A percentile compares a stretch with the other conserved stretches of the same genome.
Evolutionary conservation across 2,329 filamentous ascomycete species (phyloP).

Genomic region (Aspergillus japonicus): DNA sequence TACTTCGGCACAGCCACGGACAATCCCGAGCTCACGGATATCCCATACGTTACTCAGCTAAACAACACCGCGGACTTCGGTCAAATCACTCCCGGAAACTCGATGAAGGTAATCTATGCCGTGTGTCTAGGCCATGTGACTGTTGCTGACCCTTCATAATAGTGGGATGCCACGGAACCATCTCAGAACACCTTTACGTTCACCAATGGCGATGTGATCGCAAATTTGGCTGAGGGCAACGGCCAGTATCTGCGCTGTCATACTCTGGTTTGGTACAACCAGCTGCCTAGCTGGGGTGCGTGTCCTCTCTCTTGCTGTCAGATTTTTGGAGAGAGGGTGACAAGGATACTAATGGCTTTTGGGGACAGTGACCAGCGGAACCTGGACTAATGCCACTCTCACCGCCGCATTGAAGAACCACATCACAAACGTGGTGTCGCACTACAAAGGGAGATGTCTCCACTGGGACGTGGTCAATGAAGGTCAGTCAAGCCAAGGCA

Average conservation of each 20-base stretch:
- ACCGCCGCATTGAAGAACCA: slow-evolving; percentile 53
- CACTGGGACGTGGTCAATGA: slow-evolving; percentile 45
- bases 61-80: slow-evolving; percentile 63
- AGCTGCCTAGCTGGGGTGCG: slow-evolving; percentile 57
- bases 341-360: not conserved
- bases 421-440: slow-evolving; percentile 37
- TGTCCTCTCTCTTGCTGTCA: slow-evolving; percentile 15
- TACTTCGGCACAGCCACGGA: slow-evolving; percentile 62
- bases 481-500: slow-evolving; percentile 17
- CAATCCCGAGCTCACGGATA: slow-evolving; percentile 53
- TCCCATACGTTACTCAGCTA: slow-evolving; percentile 56
- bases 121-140: not conserved
- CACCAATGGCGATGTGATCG: slow-evolving; percentile 53
- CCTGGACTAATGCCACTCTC: slow-evolving; percentile 61
- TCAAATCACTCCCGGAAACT: slow-evolving; percentile 64
- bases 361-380: slow-evolving; percentile 41
- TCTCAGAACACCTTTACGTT: slow-evolving; percentile 58
- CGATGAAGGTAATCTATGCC: slow-evolving; percentile 47
- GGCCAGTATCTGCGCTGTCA: slow-evolving; percentile 61
- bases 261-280: slow-evolving; percentile 52
- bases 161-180: slow-evolving; percentile 65
- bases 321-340: no score
- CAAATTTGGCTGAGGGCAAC: slow-evolving; percentile 40
- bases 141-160: slow-evolving; percentile 2
- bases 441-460: slow-evolving; percentile 39